Conservation (phyloP, 2,329 filamentous ascomycete genomes). For the Fusarium multiceps region DNA sequence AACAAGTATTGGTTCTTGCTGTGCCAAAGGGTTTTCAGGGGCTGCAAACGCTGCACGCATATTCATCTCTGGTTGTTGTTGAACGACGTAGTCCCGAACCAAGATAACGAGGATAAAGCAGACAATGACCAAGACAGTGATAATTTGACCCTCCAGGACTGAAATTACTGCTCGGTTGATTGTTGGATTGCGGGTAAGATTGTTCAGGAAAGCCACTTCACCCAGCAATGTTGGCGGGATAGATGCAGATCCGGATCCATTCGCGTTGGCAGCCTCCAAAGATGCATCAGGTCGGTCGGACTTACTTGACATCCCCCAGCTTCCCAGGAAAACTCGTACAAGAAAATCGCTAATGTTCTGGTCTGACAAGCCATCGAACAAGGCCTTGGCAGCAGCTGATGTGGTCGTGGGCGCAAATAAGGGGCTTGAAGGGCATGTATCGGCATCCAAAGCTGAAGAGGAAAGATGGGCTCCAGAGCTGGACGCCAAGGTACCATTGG, state of each 20-base stretch:
- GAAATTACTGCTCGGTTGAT: conserved; percentile 85
- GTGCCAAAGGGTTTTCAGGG: conserved; percentile 47
- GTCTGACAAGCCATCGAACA: conserved; percentile 47
- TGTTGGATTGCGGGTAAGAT: conserved; percentile 73
- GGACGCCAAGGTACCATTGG: conserved; percentile 38
- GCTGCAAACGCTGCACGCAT: conserved; percentile 75
- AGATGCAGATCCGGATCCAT: conserved; percentile 21
- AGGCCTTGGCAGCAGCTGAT: conserved; percentile 47
- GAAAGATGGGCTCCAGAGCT: conserved; percentile 47
- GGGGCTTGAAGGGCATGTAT: conserved; percentile 52
- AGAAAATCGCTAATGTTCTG: conserved; percentile 51
- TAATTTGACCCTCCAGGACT: conserved; percentile 90
- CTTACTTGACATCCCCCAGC: conserved; percentile 45
- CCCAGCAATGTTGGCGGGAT: conserved; percentile 59
- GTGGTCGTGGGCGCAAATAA: conserved; percentile 50
- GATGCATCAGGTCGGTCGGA: conserved; percentile 35
- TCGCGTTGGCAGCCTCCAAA: conserved; percentile 24
- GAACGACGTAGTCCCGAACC: conserved; percentile 96
- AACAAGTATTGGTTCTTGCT: conserved; percentile 43
- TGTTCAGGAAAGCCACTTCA: conserved; percentile 66
- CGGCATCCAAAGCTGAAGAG: conserved; percentile 44
- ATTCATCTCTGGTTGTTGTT: conserved; percentile 94
- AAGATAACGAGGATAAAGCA: conserved; percentile 97
- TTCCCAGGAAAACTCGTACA: conserved; percentile 47
- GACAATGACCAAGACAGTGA: conserved; percentile 89